Percentiles rank a stretch among this genome's conserved stretches.
Evolutionary conservation across 371 early-diverging fungal species (phyloP).

Genomic region (Basidiobolus meristosporus): DNA sequence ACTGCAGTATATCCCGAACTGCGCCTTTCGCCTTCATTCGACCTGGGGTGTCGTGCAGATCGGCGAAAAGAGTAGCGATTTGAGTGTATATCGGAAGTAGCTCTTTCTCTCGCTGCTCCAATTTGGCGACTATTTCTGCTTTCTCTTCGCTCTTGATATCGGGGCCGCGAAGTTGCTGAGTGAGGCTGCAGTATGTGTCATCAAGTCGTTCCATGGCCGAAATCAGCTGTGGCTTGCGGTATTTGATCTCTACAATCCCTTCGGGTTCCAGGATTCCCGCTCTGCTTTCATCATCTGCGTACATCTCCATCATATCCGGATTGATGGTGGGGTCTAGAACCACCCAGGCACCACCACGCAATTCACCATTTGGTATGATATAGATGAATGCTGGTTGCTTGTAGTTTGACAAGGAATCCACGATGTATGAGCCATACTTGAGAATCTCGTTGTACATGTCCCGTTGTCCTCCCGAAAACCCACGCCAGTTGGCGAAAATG

Average conservation of each 20-base stretch:
- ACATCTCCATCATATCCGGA: constrained; percentile 94
- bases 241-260: constrained; percentile 98
- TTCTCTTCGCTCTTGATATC: constrained; percentile 20
- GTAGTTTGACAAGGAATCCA: constrained; percentile 86
- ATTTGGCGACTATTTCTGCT: constrained; percentile 34
- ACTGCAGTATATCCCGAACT: constrained; percentile 60
- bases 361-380: constrained; percentile 83
- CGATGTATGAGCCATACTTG: constrained; percentile 94
- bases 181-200: constrained; percentile 45
- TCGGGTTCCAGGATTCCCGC: constrained; percentile 97
- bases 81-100: constrained; percentile 83
- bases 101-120: constrained; percentile 69
- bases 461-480: constrained; percentile 96
- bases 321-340: constrained; percentile 96
- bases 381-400: constrained; percentile 95
- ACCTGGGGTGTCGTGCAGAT: constrained; percentile 88
- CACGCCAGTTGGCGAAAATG: constrained; percentile 99
- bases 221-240: constrained; percentile 78
- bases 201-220: constrained; percentile 88
- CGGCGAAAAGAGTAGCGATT: constrained; percentile 90
- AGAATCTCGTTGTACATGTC: constrained; percentile 97
- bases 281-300: constrained; percentile 76
- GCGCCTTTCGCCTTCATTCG: constrained; percentile 92
- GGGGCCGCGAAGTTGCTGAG: constrained; percentile 31
- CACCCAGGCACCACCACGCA: constrained; percentile 99